Evolutionary conservation across 805 yeast species (phyloP).

Genomic region (Ascoidea rubescens): DNA sequence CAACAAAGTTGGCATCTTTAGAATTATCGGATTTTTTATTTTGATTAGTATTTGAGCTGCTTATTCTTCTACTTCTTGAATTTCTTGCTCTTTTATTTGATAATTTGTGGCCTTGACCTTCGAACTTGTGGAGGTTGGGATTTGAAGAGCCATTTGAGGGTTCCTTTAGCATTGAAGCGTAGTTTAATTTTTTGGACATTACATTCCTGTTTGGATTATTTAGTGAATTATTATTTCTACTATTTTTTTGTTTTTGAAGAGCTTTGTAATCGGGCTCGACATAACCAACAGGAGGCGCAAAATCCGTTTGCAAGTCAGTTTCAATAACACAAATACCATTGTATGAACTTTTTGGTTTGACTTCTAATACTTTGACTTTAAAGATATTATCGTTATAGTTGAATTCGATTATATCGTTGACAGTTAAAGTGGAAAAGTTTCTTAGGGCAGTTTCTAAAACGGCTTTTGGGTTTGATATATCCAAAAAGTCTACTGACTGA

Average conservation of each 20-base stretch:
- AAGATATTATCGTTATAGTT: conserved; percentile 68
- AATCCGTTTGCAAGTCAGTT: conserved; percentile 92
- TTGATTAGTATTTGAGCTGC: conserved; percentile 3
- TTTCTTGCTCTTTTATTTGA: conserved; percentile 36
- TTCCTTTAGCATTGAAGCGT: conserved; percentile 9
- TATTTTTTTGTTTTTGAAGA: conserved; percentile 15
- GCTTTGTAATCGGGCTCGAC: conserved; percentile 70
- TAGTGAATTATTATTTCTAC: conserved; percentile 20
- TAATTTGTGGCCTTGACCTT: conserved; percentile 57
- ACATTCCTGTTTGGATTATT: conserved; percentile 16
- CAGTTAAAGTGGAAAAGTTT: conserved; percentile 77
- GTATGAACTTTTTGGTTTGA: conserved; percentile 54
- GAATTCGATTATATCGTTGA: conserved; percentile 73
- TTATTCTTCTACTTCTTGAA: conserved; percentile 12
- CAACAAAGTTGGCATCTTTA: conserved; percentile 13
- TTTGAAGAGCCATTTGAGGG: conserved; percentile 4
- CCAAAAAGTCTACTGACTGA: conserved; percentile 84
- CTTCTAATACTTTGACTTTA: conserved; percentile 75
- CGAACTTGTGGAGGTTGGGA: conserved; percentile 19
- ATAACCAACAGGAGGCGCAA: conserved; percentile 98
- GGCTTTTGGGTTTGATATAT: conserved; percentile 91
- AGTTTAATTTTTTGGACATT: conserved; percentile 30
- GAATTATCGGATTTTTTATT: conserved; percentile 2
- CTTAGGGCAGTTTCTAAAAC: conserved; percentile 87
- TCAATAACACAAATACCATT: conserved; percentile 87